Evolutionary conservation across 1,284 basidiomycete genomes (phyloP), one percentile per base, ranked within the genome.

Genomic region (Austroboletus rostrupii): DNA sequence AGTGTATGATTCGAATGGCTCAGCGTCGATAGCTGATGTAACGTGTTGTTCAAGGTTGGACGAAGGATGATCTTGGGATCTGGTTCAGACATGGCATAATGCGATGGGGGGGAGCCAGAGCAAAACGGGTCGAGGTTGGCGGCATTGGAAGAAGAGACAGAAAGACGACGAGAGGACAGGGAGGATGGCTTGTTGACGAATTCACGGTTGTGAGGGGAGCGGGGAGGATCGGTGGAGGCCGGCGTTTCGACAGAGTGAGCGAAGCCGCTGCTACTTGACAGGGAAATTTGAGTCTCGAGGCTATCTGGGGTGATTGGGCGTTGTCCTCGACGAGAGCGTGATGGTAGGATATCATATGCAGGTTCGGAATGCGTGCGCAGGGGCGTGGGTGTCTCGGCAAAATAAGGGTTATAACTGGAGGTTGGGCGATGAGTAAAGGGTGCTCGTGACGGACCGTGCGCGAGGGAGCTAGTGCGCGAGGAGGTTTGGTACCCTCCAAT

Each of bases 1-100:
- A 97, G 73, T 0, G 93, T 97, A 62, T 95, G 92, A 58, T 95
- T 91, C 3, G 90, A 92, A 56, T 87, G 79, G 20, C 82, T 86
- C 48, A 97, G 79, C 3, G 89, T 90, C 17, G 89, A 86, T 17
- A 97, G 74, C 55, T 94, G 89, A 44, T 87, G 87, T 20, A 95
- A 77, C 9, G 83, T 81, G 60, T 84, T 84, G 71, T 89, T 91
- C 29, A 72, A 60, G 2, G 75, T 72, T 0, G 85, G 83, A 21
- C 84, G 83, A 48, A 92, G 77, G 17, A 87, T 75, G 60, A 92
- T 90, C 56, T 79, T 78, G 26, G 79, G 76, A 45, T 78, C 73
- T 46, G 57, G 26, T 11, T 69, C 66, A 5, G 64, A 52, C 67
- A 68, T 26, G 58, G 59, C 13, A 58, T 70, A 59, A 57, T 69